A percentile compares a stretch with the other conserved stretches of the same genome.
These are phyloP conservation scores for Penicillium sp. DNA, from an alignment of 2,329 filamentous ascomycete genomes.

Conservation along the genomic window DNA sequence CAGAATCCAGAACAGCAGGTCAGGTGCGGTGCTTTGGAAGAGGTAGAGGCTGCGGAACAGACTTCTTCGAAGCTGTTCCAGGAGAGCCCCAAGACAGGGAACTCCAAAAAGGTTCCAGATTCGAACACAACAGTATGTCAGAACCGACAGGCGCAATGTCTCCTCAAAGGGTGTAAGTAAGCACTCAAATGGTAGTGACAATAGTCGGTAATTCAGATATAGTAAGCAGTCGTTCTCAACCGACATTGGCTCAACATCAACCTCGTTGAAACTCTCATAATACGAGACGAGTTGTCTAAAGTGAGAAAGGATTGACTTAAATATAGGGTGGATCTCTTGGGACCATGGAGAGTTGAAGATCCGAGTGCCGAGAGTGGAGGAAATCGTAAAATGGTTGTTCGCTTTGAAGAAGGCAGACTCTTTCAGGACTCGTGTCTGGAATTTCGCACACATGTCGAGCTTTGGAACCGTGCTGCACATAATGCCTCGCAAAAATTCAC, in stretches of 20 bases:
- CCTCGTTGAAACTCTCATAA: conserved; percentile 12
- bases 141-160: conserved; percentile 11
- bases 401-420: conserved; percentile 10
- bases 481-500: conserved; percentile 11
- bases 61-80: conserved; percentile 6
- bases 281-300: conserved; percentile 14
- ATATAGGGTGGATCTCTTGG: conserved; percentile 1
- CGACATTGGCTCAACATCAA: conserved; percentile 10
- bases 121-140: conserved; percentile 14
- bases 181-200: conserved; percentile 1
- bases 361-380: conserved; percentile 5
- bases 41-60: not conserved
- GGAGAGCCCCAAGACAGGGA: conserved; percentile 12
- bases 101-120: conserved; percentile 17
- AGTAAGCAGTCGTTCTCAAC: conserved; percentile 22
- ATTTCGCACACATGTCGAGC: conserved; percentile 13
- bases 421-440: conserved; percentile 13
- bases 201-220: conserved; percentile 8
- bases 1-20: conserved; percentile 17
- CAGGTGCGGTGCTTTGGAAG: conserved; percentile 3
- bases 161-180: conserved; percentile 12
- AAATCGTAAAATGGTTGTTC: not conserved
- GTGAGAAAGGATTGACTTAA: conserved; percentile 4
- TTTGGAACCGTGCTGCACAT: conserved; percentile 10
- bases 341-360: conserved; percentile 15